These are phyloP conservation scores for Saccharomyces eubayanus DNA, from an alignment of 805 yeast species.

Conservation along the genomic window DNA sequence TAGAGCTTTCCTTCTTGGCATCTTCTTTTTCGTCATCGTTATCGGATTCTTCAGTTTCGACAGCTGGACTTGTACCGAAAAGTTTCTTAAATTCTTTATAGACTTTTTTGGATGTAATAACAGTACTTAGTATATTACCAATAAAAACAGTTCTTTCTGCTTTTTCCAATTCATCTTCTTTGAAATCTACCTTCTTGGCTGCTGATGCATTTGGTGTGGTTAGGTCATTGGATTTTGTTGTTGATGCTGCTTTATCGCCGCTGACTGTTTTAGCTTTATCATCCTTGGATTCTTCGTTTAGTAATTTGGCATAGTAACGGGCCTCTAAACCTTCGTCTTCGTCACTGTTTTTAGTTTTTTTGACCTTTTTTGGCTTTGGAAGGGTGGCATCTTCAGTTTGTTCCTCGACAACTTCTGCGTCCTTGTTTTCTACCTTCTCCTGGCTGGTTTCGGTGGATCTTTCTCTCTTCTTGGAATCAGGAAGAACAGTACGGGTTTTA, in stretches of 20 bases:
- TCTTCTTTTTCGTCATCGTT: slow-evolving; percentile 9
- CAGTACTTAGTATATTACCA: slow-evolving; percentile 68
- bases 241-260: slow-evolving; percentile 15
- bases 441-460: slow-evolving; percentile 15
- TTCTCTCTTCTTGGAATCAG: slow-evolving; percentile 4
- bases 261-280: slow-evolving; percentile 7
- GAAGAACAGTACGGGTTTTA: slow-evolving; percentile 17
- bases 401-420: neutral
- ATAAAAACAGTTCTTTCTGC: slow-evolving; percentile 82
- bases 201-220: slow-evolving; percentile 22
- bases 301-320: slow-evolving; percentile 43
- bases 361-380: slow-evolving; percentile 8
- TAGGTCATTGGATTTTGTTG: slow-evolving; percentile 19
- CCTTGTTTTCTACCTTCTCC: slow-evolving; percentile 22
- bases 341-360: slow-evolving; percentile 15
- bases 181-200: slow-evolving; percentile 50
- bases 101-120: slow-evolving; percentile 52
- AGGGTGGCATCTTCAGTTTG: neutral
- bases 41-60: slow-evolving; percentile 5
- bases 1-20: slow-evolving; percentile 15
- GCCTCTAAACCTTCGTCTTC: slow-evolving; percentile 44
- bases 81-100: slow-evolving; percentile 57
- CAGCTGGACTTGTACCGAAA: slow-evolving; percentile 33
- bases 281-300: slow-evolving; percentile 30
- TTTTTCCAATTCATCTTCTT: slow-evolving; percentile 65